Conservation (phyloP, 148 eudicot species). For the Arctostaphylos glauca region DNA sequence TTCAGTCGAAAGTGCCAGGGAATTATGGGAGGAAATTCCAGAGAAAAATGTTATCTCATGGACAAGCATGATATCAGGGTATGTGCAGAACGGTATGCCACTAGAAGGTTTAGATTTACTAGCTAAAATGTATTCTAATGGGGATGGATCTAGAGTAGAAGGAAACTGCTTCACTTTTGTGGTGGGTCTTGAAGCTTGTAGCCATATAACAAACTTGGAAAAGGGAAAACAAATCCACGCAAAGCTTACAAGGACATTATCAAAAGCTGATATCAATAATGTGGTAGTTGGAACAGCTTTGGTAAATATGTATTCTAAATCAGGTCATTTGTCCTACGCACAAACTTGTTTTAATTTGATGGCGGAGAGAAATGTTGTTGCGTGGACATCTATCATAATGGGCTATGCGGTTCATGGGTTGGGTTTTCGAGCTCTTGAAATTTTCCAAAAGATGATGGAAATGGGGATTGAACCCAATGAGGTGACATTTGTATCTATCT, state of each 20-base stretch:
- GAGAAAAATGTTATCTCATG: constrained; percentile 32
- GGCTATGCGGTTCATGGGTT: constrained; percentile 37
- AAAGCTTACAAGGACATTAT: constrained; percentile 23
- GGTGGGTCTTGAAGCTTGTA: constrained; percentile 35
- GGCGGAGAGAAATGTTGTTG: constrained; percentile 29
- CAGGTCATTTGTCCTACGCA: constrained; percentile 24
- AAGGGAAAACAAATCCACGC: constrained; percentile 38
- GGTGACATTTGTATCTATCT: constrained; percentile 35
- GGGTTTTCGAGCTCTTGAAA: constrained; percentile 26
- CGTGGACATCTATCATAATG: constrained; percentile 43
- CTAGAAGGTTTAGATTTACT: constrained; percentile 32
- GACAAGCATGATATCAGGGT: constrained; percentile 36
- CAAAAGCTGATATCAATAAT: constrained; percentile 17
- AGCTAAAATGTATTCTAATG: constrained; percentile 22
- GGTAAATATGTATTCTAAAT: constrained; percentile 37
- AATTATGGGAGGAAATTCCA: constrained; percentile 29
- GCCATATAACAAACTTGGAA: constrained; percentile 26
- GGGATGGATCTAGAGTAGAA: constrained; percentile 18
- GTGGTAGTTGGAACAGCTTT: constrained; percentile 34
- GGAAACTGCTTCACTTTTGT: constrained; percentile 35
- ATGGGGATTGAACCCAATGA: constrained; percentile 30
- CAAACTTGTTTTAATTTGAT: constrained; percentile 27
- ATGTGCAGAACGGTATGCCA: constrained; percentile 28
- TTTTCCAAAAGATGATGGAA: constrained; percentile 30
- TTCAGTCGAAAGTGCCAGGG: constrained; percentile 27